Evolutionary conservation across 164 flowering plant species (phyloP).

Genomic region (Kingdonia uniflora): DNA sequence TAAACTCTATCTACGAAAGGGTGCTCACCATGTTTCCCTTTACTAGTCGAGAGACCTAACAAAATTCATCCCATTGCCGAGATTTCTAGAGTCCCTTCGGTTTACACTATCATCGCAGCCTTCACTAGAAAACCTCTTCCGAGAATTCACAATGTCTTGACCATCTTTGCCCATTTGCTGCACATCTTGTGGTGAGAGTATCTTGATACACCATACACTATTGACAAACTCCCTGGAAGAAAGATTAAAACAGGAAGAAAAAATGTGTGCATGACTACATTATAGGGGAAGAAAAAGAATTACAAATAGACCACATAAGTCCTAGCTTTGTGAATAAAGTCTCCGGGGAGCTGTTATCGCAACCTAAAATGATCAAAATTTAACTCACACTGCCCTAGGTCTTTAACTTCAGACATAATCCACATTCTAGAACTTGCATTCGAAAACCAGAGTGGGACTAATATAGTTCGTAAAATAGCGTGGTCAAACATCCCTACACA

Average conservation of each 20-base stretch:
- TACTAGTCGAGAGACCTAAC: slow-evolving; percentile 46
- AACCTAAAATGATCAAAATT: too few species aligned
- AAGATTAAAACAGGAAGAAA: neutral
- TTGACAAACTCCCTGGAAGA: slow-evolving; percentile 82
- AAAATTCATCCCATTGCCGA: slow-evolving; percentile 51
- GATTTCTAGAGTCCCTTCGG: slow-evolving; percentile 46
- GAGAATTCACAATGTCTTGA: slow-evolving; percentile 51
- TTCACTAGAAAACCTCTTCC: slow-evolving; percentile 44
- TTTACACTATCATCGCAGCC: slow-evolving; percentile 47
- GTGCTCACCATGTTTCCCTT: neutral
- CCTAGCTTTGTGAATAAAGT: too few species aligned
- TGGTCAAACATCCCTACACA: too few species aligned
- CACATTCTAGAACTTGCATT: too few species aligned
- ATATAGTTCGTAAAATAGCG: too few species aligned
- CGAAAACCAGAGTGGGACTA: too few species aligned
- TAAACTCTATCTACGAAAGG: neutral
- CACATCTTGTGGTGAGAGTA: slow-evolving; percentile 89
- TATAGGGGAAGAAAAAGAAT: neutral
- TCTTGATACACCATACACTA: slow-evolving; percentile 86
- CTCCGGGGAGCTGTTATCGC: too few species aligned
- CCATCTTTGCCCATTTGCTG: slow-evolving; percentile 82
- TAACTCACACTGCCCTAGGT: too few species aligned
- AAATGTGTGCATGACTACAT: neutral
- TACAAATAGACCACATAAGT: too few species aligned
- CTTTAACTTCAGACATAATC: too few species aligned